Evolutionary conservation across 2,329 filamentous ascomycete species (phyloP).

Genomic region (Leptographium wingfieldii): DNA sequence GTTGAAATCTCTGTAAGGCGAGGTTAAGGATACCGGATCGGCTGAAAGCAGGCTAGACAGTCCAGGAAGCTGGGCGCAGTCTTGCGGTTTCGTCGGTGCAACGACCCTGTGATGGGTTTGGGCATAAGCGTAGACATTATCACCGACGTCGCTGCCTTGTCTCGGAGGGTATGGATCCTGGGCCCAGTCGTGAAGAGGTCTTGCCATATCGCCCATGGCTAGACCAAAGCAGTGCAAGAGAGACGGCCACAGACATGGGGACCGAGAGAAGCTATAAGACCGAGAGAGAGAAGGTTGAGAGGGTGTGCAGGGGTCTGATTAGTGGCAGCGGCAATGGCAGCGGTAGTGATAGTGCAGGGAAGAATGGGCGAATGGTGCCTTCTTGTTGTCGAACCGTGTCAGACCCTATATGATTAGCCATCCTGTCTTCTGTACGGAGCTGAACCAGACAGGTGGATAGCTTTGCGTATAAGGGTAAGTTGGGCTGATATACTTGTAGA

Average conservation of each 20-base stretch:
- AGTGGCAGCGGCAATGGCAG: background rate
- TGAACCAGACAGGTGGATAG: slow-evolving; percentile 8
- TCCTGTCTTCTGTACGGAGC: slow-evolving; percentile 7
- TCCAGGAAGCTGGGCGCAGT: slow-evolving; percentile 14
- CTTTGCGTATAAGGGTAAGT: background rate
- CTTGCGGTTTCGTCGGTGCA: background rate
- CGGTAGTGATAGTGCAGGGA: background rate
- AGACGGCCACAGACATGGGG: slow-evolving; percentile 22
- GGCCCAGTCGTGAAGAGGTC: slow-evolving; percentile 20
- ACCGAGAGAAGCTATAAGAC: background rate
- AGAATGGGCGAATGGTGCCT: background rate
- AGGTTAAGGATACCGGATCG: background rate
- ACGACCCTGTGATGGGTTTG: background rate
- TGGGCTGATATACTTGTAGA: background rate
- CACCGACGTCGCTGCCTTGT: slow-evolving; percentile 2
- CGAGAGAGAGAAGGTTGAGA: background rate
- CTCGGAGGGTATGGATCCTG: slow-evolving; percentile 19
- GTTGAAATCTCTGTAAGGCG: background rate
- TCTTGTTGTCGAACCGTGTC: background rate
- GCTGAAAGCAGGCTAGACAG: slow-evolving; percentile 17
- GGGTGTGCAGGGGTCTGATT: background rate
- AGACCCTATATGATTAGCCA: background rate
- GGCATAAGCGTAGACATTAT: background rate
- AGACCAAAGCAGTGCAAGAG: slow-evolving; percentile 19
- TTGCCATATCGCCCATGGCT: slow-evolving; percentile 24